phyloP scores from a whole-genome alignment of 75 land plant genomes.

The Adiantum capillusveneris region DNA sequence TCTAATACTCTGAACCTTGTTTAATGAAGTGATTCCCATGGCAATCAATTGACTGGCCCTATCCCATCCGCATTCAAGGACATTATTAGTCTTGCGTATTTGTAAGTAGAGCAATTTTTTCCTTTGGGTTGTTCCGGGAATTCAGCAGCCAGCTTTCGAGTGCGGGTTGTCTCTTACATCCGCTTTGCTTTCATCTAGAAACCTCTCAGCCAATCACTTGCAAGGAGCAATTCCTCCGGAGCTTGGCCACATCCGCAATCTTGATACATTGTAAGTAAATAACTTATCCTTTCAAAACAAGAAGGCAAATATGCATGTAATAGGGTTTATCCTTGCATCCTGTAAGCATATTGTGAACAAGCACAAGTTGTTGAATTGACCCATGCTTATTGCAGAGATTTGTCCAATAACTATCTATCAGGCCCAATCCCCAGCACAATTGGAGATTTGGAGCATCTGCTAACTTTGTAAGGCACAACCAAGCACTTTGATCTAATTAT shows the following conservation, averaged over 20 bases:
- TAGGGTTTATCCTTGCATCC: no score
- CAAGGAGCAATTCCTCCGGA: constrained; percentile 73
- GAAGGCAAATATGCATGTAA: background rate
- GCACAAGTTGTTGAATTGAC: no score
- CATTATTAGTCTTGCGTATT: constrained; percentile 78
- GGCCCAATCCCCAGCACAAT: constrained; percentile 75
- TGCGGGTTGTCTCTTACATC: no score
- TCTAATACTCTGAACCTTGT: constrained; percentile 49
- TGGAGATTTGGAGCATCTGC: constrained; percentile 88
- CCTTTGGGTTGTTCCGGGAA: background rate
- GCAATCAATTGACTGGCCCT: constrained; percentile 64
- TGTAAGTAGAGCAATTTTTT: constrained; percentile 46
- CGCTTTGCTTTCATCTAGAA: constrained; percentile 16
- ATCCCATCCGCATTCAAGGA: constrained; percentile 65
- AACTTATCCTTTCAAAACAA: background rate
- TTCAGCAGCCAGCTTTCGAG: background rate
- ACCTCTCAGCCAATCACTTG: constrained; percentile 66
- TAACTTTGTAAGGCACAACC: constrained; percentile 38
- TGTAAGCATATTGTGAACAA: no score
- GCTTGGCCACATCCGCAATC: constrained; percentile 72
- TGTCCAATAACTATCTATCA: constrained; percentile 60
- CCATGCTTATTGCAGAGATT: constrained; percentile 55
- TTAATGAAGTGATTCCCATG: constrained; percentile 1
- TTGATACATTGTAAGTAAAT: constrained; percentile 71
- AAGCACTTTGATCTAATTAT: constrained; percentile 1